Evolutionary conservation across 805 yeast genomes (phyloP).

Genomic region (Candida nitratophila): DNA sequence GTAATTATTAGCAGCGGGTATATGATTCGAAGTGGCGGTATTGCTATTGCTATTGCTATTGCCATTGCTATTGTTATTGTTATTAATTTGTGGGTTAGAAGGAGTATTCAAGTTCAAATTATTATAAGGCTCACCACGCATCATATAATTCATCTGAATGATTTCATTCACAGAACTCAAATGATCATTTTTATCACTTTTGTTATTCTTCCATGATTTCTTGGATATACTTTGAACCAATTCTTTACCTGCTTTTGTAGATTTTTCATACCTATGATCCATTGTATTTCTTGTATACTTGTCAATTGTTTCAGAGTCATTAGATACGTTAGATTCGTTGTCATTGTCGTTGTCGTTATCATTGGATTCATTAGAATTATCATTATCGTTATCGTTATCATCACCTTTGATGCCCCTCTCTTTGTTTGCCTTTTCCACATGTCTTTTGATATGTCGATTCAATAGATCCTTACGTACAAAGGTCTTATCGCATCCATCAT

Average conservation of each 20-base stretch:
- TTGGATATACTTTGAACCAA: background rate
- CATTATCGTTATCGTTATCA: background rate
- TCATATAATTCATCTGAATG: conserved; percentile 9
- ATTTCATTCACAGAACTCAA: conserved; percentile 17
- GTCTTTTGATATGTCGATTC: conserved; percentile 37
- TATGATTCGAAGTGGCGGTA: too few relatives aligned
- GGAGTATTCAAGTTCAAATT: too few relatives aligned
- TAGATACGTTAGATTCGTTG: background rate
- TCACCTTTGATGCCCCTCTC: background rate
- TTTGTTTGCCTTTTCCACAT: conserved; percentile 21
- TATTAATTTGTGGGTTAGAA: too few relatives aligned
- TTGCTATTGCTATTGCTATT: background rate
- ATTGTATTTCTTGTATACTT: too few relatives aligned
- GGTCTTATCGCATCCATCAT: conserved; percentile 43
- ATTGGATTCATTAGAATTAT: background rate
- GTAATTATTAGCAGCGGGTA: too few relatives aligned
- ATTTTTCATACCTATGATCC: too few relatives aligned
- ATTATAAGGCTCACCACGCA: conserved; percentile 1
- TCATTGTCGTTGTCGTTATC: background rate
- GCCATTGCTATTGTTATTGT: background rate
- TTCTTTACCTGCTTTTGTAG: background rate
- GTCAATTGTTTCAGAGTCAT: too few relatives aligned
- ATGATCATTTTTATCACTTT: conserved; percentile 4
- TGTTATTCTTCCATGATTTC: background rate
- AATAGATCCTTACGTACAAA: conserved; percentile 57